phyloP scores from a whole-genome alignment of 305 asterid genomes.

The Solanum chacoense region DNA sequence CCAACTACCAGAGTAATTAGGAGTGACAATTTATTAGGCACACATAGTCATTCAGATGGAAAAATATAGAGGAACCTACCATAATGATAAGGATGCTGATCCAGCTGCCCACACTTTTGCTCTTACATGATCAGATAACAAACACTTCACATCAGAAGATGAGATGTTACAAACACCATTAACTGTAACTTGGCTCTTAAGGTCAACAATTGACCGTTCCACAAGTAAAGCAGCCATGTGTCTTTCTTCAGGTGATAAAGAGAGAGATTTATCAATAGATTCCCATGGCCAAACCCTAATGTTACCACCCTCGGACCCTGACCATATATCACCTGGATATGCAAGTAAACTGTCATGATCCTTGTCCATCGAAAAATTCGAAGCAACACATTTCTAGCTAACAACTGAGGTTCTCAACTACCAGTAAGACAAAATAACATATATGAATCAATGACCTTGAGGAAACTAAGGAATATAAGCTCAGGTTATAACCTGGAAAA shows the following conservation, averaged over 20 bases:
- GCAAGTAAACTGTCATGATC: background rate
- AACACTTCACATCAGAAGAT: slow-evolving; percentile 73
- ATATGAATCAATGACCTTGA: background rate
- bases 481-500: background rate
- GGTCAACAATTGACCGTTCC: slow-evolving; percentile 69
- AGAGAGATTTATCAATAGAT: slow-evolving; percentile 66
- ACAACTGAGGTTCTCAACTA: background rate
- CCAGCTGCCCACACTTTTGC: slow-evolving; percentile 85
- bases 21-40: background rate
- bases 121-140: slow-evolving; percentile 53
- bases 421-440: background rate
- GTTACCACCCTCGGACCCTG: slow-evolving; percentile 77
- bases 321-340: slow-evolving; percentile 79
- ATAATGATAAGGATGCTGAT: slow-evolving; percentile 60
- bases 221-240: slow-evolving; percentile 87
- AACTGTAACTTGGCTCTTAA: slow-evolving; percentile 70
- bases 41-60: background rate
- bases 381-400: background rate
- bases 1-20: slow-evolving; percentile 12
- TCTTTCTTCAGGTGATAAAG: slow-evolving; percentile 69
- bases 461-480: background rate
- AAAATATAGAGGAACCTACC: slow-evolving; percentile 28
- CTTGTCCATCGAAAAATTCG: background rate
- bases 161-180: slow-evolving; percentile 77
- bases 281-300: slow-evolving; percentile 93